Percentiles rank a stretch among this genome's conserved stretches.
These are phyloP conservation scores for Sungouiella blattae DNA, from an alignment of 805 yeast species.

Conservation along the genomic window DNA sequence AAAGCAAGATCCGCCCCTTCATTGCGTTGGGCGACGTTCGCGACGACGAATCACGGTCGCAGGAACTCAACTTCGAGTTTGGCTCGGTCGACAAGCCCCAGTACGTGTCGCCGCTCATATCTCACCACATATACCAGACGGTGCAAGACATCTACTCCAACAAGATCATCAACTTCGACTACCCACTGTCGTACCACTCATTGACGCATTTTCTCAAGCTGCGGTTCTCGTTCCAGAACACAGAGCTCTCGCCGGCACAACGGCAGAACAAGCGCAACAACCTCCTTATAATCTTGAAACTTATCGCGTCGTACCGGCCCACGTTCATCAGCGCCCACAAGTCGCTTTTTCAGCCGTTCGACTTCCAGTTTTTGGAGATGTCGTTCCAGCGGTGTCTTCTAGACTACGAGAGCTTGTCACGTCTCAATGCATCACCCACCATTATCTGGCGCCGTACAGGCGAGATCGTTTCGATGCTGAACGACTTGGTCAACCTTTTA, in stretches of 20 bases:
- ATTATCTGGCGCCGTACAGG: slow-evolving; percentile 86
- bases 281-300: slow-evolving; percentile 45
- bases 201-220: slow-evolving; percentile 52
- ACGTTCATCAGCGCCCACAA: slow-evolving; percentile 75
- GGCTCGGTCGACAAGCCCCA: slow-evolving; percentile 21
- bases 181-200: slow-evolving; percentile 61
- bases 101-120: slow-evolving; percentile 55
- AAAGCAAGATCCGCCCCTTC: slow-evolving; percentile 36
- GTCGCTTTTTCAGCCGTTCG: slow-evolving; percentile 62
- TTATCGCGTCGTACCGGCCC: slow-evolving; percentile 67
- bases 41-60: slow-evolving; percentile 6
- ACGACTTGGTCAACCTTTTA: slow-evolving; percentile 67
- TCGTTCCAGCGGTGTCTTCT: slow-evolving; percentile 41
- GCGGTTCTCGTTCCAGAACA: slow-evolving; percentile 52
- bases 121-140: slow-evolving; percentile 53
- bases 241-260: slow-evolving; percentile 23
- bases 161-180: slow-evolving; percentile 51
- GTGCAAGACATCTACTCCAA: slow-evolving; percentile 47
- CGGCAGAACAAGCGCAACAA: slow-evolving; percentile 28
- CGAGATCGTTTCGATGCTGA: slow-evolving; percentile 74
- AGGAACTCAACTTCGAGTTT: slow-evolving; percentile 11
- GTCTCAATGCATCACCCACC: slow-evolving; percentile 69
- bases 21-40: slow-evolving; percentile 33
- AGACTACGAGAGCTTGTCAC: slow-evolving; percentile 42
- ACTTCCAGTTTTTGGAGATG: slow-evolving; percentile 52